These are phyloP conservation scores for Lolium multiflorum DNA, from an alignment of 176 grass and related monocot genomes.

Conservation along the genomic window DNA sequence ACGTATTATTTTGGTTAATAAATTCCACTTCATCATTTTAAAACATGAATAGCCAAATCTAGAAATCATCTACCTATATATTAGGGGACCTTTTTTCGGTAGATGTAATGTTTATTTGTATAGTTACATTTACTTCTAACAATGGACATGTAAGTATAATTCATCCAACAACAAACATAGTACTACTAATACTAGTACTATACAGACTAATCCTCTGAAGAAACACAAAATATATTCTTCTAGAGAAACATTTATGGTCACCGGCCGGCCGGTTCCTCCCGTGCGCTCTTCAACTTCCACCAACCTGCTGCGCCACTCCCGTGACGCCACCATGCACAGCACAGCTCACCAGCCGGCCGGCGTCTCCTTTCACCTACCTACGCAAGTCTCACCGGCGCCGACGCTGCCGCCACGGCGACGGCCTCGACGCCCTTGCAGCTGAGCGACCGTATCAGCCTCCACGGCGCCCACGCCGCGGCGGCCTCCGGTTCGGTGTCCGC, in stretches of 20 bases:
- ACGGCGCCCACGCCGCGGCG: constrained; percentile 44
- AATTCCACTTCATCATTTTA: too few relatives aligned
- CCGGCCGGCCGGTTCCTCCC: constrained; percentile 22
- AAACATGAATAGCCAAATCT: too few relatives aligned
- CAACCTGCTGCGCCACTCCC: constrained; percentile 33
- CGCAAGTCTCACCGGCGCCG: constrained; percentile 58
- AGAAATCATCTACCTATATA: too few relatives aligned
- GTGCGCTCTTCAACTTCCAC: constrained; percentile 23
- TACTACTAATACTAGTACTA: background rate
- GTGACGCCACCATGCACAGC: constrained; percentile 35
- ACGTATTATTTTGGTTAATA: too few relatives aligned
- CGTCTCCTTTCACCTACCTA: constrained; percentile 37
- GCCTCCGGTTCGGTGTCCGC: background rate
- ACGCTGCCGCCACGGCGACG: constrained; percentile 50
- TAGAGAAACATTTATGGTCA: constrained; percentile 32
- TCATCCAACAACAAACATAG: background rate
- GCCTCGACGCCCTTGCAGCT: constrained; percentile 80
- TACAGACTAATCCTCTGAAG: too few relatives aligned
- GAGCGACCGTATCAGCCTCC: constrained; percentile 69
- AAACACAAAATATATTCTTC: background rate
- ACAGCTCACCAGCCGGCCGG: constrained; percentile 39
- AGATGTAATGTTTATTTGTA: too few relatives aligned
- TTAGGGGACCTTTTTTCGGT: too few relatives aligned
- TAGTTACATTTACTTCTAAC: too few relatives aligned
- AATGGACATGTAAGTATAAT: too few relatives aligned